phyloP scores from a whole-genome alignment of 108 stramenopile genomes.

The Skeletonema menzelii region DNA sequence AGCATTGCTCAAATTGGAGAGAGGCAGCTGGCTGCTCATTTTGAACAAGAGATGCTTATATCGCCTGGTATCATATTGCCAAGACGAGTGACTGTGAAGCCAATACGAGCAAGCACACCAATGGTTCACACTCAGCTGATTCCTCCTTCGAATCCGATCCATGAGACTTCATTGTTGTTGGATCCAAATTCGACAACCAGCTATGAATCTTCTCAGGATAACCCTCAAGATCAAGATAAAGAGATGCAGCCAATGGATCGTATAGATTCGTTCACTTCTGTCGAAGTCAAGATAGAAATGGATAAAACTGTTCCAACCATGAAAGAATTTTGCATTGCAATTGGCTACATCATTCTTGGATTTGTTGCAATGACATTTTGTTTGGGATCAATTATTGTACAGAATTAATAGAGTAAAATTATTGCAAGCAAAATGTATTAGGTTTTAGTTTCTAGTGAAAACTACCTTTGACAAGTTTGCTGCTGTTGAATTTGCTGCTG shows the following conservation, averaged over 20 bases:
- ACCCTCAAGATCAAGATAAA: not conserved
- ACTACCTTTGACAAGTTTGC: not conserved
- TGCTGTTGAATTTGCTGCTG: not conserved
- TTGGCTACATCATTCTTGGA: conserved; percentile 64
- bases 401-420: not conserved
- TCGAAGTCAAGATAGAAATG: conserved; percentile 21
- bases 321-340: conserved; percentile 68
- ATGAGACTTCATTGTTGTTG: not conserved
- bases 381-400: conserved; percentile 46
- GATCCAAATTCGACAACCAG: not conserved
- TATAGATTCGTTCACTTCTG: not conserved
- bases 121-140: not conserved
- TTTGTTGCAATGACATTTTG: conserved; percentile 66
- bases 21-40: conserved; percentile 44
- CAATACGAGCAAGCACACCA: not conserved
- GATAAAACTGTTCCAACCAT: conserved; percentile 17
- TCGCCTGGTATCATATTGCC: conserved; percentile 45
- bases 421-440: not conserved
- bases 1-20: conserved; percentile 58
- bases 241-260: not conserved
- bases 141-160: not conserved
- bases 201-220: not conserved
- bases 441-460: not conserved
- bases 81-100: conserved; percentile 10
- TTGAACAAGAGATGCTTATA: conserved; percentile 52